Percentiles rank a stretch among this genome's conserved stretches.
Conservation (phyloP, 2,329 filamentous ascomycete species). For the Tolypocladium guangdongense region DNA sequence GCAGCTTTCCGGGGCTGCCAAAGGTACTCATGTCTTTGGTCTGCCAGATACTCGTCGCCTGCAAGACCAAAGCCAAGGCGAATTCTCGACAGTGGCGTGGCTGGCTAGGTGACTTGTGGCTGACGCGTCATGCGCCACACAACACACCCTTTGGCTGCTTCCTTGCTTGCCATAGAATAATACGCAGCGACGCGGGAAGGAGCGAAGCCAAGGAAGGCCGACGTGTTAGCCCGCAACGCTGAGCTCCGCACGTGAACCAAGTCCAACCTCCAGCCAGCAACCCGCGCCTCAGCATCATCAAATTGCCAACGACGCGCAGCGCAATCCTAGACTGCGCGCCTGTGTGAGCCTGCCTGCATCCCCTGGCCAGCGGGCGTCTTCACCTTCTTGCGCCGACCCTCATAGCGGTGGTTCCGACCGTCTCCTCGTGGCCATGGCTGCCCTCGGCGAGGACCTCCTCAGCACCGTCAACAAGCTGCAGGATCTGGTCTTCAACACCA, state of each 20-base stretch:
- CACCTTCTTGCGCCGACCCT: neutral
- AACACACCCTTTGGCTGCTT: neutral
- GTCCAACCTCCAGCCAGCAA: neutral
- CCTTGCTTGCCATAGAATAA: neutral
- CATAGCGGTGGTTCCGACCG: neutral
- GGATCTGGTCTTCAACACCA: conserved; percentile 98
- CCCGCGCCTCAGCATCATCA: neutral
- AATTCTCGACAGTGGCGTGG: neutral
- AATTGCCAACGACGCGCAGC: conserved; percentile 4
- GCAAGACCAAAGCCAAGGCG: neutral
- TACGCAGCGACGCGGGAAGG: neutral
- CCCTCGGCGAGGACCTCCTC: conserved; percentile 91
- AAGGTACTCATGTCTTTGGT: conserved; percentile 45
- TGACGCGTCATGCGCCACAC: neutral
- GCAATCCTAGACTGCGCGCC: conserved; percentile 1
- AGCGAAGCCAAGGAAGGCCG: neutral
- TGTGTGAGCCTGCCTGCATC: neutral
- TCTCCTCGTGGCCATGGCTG: conserved; percentile 56
- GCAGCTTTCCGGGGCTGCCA: conserved; percentile 59
- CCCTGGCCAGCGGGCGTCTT: neutral
- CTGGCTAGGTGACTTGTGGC: neutral
- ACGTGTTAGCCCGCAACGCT: too few species aligned
- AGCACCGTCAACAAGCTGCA: conserved; percentile 96
- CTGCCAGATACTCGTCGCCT: neutral
- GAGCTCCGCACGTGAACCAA: neutral